These are phyloP conservation scores for Alopecurus myosuroides DNA, from an alignment of 176 grass and related monocot genomes.

Conservation along the genomic window DNA sequence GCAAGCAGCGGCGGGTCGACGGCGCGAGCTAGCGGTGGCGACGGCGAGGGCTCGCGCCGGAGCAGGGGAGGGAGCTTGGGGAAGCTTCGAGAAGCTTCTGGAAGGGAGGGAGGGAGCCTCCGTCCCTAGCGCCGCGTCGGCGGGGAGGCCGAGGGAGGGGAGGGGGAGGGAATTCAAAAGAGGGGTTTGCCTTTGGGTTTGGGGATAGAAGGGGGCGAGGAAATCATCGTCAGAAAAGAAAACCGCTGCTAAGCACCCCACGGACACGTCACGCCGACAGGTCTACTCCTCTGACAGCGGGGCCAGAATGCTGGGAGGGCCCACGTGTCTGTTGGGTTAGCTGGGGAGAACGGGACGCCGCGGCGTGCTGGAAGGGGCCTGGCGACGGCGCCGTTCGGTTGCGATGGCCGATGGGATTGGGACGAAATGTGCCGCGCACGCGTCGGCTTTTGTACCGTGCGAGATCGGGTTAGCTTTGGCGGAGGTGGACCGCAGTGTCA, in stretches of 20 bases:
- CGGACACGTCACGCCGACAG: not conserved
- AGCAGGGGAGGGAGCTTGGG: not conserved
- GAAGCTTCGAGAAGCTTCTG: not conserved
- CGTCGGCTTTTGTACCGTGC: not conserved
- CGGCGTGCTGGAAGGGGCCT: not conserved
- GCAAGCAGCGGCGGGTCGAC: not conserved
- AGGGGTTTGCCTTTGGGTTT: not conserved
- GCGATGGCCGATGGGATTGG: no score
- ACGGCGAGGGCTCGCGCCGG: not conserved
- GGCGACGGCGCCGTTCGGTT: not conserved
- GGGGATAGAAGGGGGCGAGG: not conserved
- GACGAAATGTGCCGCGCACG: not conserved
- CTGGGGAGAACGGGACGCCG: no score
- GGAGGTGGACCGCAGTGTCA: not conserved
- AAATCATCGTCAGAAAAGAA: not conserved
- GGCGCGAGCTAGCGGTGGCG: not conserved
- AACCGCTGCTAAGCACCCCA: not conserved
- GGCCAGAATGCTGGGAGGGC: not conserved
- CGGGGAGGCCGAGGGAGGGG: not conserved
- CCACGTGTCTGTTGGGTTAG: not conserved
- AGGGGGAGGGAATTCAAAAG: slow-evolving; percentile 7
- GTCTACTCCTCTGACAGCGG: not conserved
- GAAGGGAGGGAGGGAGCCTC: not conserved
- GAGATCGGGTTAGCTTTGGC: not conserved
- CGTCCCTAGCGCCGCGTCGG: not conserved